Conservation (phyloP, 2,329 filamentous ascomycete genomes). For the Alternaria triticimaculans region DNA sequence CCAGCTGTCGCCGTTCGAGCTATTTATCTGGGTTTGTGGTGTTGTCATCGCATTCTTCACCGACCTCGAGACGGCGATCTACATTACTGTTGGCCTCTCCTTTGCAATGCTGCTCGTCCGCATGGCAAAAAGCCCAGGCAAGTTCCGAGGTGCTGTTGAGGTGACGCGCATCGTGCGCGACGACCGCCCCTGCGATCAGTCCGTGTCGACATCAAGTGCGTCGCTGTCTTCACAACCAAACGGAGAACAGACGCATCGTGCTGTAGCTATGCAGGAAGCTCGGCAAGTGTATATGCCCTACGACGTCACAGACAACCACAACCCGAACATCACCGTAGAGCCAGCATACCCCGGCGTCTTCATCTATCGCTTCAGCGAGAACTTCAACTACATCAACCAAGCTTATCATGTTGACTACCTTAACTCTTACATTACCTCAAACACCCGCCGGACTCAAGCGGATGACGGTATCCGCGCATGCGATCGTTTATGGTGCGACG, state of each 20-base stretch:
- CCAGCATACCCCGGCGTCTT: conserved; percentile 81
- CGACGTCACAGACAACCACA: conserved; percentile 64
- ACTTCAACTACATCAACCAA: conserved; percentile 92
- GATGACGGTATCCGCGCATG: conserved; percentile 28
- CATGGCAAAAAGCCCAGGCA: conserved; percentile 35
- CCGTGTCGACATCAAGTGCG: conserved; percentile 47
- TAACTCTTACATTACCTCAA: conserved; percentile 68
- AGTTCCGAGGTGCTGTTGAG: conserved; percentile 26
- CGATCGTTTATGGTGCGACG: conserved; percentile 64
- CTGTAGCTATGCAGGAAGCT: background rate
- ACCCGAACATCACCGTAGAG: conserved; percentile 62
- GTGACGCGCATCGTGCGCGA: conserved; percentile 25
- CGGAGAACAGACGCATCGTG: background rate
- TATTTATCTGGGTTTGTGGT: conserved; percentile 87
- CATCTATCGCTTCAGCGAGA: conserved; percentile 91
- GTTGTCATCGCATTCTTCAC: conserved; percentile 86
- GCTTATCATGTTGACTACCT: conserved; percentile 83
- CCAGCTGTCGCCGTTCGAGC: conserved; percentile 85
- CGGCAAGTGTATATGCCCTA: conserved; percentile 36
- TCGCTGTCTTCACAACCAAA: conserved; percentile 44
- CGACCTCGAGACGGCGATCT: conserved; percentile 87
- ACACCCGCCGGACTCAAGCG: conserved; percentile 28
- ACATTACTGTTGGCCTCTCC: conserved; percentile 79
- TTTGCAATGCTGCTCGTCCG: conserved; percentile 80
- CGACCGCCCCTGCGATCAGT: conserved; percentile 59